These are phyloP conservation scores for Endocalyx cinctus DNA, from an alignment of 2,329 filamentous ascomycete genomes.

Conservation along the genomic window DNA sequence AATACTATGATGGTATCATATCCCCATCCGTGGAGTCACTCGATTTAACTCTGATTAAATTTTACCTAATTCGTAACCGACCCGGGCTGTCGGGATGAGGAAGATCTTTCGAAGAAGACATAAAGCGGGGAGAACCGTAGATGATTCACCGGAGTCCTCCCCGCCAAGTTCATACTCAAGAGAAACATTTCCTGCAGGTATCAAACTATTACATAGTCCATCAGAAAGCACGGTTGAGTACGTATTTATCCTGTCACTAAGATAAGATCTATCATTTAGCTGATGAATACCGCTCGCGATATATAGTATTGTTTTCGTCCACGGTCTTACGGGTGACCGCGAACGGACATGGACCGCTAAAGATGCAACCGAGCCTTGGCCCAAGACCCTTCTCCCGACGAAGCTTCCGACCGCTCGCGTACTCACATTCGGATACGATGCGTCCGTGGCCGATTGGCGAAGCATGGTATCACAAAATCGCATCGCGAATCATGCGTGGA, in stretches of 20 bases:
- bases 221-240: not conserved
- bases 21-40: too few relatives aligned
- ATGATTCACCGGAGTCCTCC: not conserved
- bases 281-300: not conserved
- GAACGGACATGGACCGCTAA: constrained; percentile 33
- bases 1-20: too few relatives aligned
- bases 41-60: too few relatives aligned
- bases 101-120: too few relatives aligned
- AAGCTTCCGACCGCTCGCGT: constrained; percentile 28
- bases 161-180: not conserved
- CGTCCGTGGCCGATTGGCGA: constrained; percentile 19
- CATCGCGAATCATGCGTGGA: constrained; percentile 25
- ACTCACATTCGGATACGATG: constrained; percentile 36
- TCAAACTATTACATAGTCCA: not conserved
- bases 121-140: not conserved
- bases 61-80: too few relatives aligned
- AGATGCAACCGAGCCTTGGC: constrained; percentile 27
- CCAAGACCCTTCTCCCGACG: constrained; percentile 24
- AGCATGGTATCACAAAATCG: constrained; percentile 17
- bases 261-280: not conserved
- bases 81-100: too few relatives aligned
- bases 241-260: not conserved
- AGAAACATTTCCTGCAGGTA: not conserved
- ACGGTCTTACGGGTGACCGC: constrained; percentile 35
- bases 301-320: constrained; percentile 26